Percentiles rank a stretch among this genome's conserved stretches.
Evolutionary conservation across 441 rosid species (phyloP).

Genomic region (Erysimum cheiri): DNA sequence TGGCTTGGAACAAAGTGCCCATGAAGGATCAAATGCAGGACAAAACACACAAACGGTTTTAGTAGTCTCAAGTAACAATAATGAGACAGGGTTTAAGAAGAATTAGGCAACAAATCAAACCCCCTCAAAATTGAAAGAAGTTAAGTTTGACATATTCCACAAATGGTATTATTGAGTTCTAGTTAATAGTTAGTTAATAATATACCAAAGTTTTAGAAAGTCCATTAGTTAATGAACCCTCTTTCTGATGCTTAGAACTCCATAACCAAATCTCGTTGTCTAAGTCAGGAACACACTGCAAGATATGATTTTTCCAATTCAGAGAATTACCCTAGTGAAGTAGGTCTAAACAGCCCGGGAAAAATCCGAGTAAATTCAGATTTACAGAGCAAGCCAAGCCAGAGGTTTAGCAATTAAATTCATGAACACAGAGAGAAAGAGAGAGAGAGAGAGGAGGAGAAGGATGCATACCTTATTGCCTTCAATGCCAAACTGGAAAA

Average conservation of each 20-base stretch:
- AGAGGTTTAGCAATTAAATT: background rate
- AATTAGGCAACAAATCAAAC: background rate
- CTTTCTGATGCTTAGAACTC: constrained; percentile 38
- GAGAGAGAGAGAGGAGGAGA: background rate
- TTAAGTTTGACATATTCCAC: background rate
- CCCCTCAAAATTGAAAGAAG: background rate
- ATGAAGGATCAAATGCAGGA: constrained; percentile 30
- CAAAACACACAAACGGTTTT: constrained; percentile 15
- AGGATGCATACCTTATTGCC: constrained; percentile 54
- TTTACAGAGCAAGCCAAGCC: constrained; percentile 19
- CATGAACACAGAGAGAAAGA: background rate
- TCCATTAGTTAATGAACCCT: constrained; percentile 37
- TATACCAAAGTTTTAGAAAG: constrained; percentile 27
- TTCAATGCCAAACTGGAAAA: constrained; percentile 78
- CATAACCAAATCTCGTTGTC: constrained; percentile 38
- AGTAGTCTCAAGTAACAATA: constrained; percentile 14
- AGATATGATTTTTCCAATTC: constrained; percentile 7
- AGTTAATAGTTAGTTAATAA: constrained; percentile 12
- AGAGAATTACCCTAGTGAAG: constrained; percentile 6
- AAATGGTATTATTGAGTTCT: background rate
- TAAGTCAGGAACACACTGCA: constrained; percentile 39
- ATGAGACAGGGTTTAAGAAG: constrained; percentile 22
- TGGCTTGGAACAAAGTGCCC: constrained; percentile 24
- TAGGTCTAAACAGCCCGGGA: constrained; percentile 3
- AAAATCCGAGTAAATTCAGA: background rate